These are phyloP conservation scores for Colletotrichum sp. DNA, from an alignment of 2,329 filamentous ascomycete genomes.

Conservation along the genomic window DNA sequence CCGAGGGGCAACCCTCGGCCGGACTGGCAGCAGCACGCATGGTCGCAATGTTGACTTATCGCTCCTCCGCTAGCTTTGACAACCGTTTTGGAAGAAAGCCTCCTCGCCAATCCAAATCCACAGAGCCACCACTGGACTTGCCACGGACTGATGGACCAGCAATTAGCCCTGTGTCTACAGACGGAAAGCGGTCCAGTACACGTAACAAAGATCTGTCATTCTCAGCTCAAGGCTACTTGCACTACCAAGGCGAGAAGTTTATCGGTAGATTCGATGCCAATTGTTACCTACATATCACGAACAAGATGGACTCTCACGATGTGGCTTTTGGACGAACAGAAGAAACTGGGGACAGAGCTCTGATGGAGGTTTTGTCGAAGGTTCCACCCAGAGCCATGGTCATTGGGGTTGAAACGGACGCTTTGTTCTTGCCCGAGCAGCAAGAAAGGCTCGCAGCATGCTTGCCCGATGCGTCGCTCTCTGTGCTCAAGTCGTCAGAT, in stretches of 20 bases:
- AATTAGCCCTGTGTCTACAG: background rate
- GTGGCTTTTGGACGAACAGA: conserved; percentile 32
- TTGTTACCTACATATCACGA: conserved; percentile 39
- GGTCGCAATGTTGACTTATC: conserved; percentile 44
- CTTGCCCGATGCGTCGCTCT: conserved; percentile 31
- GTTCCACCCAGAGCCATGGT: conserved; percentile 33
- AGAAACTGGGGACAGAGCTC: conserved; percentile 38
- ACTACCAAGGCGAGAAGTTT: conserved; percentile 43
- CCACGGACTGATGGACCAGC: conserved; percentile 49
- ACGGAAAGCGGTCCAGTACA: background rate
- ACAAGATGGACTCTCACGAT: conserved; percentile 44
- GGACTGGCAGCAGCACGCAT: conserved; percentile 40
- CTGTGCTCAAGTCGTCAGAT: conserved; percentile 30
- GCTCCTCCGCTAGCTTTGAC: conserved; percentile 37
- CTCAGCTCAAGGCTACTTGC: conserved; percentile 39
- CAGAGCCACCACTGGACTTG: conserved; percentile 26
- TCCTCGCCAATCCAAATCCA: conserved; percentile 46
- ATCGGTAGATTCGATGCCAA: conserved; percentile 41
- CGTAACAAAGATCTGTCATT: conserved; percentile 27
- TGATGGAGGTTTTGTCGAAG: conserved; percentile 26
- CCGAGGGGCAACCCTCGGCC: conserved; percentile 33
- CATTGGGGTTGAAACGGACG: conserved; percentile 37
- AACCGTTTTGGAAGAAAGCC: conserved; percentile 48
- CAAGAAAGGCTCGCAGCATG: conserved; percentile 33
- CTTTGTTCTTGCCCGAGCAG: conserved; percentile 35